phyloP scores from a whole-genome alignment of 306 rosid genomes.

The Fragaria ananassa region DNA sequence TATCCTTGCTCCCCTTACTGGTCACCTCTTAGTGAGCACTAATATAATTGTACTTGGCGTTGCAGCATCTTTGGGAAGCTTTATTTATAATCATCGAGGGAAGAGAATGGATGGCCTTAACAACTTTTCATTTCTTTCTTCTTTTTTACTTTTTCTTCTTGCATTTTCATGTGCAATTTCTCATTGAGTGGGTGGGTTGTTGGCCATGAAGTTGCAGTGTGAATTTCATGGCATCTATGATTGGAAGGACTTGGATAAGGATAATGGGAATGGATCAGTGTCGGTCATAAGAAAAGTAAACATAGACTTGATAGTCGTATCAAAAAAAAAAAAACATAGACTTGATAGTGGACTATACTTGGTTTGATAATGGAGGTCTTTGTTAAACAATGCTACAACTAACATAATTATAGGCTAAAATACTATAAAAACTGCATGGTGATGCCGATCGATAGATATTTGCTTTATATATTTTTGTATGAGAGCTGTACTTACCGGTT shows the following conservation, averaged over 20 bases:
- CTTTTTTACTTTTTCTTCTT: no score
- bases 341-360: background rate
- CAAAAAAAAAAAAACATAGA: background rate
- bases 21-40: background rate
- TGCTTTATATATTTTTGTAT: no score
- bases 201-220: background rate
- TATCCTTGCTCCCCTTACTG: background rate
- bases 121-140: background rate
- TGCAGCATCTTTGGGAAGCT: background rate
- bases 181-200: background rate
- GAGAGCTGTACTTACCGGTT: background rate
- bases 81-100: background rate
- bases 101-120: background rate
- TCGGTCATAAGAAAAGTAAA: background rate
- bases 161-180: background rate
- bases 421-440: background rate
- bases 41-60: background rate
- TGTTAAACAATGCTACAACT: background rate
- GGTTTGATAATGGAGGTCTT: background rate
- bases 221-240: background rate
- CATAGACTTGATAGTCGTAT: background rate
- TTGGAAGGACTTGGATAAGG: background rate
- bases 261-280: background rate
- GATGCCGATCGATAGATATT: background rate
- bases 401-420: background rate